phyloP scores from a whole-genome alignment of 148 eudicot genomes.

The Linanthus parryae region DNA sequence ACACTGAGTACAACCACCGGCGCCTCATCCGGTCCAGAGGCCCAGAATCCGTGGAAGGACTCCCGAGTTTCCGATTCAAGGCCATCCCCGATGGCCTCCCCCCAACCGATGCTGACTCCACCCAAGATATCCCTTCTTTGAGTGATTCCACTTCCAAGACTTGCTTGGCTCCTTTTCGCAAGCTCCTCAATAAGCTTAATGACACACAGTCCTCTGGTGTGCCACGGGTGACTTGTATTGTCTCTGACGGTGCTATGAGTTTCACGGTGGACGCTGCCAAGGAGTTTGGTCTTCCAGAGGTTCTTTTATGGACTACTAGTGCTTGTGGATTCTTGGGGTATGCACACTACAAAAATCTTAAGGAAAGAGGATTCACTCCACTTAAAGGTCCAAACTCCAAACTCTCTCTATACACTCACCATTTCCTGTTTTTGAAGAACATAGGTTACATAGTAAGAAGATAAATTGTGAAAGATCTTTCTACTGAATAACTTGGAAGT shows the following conservation, averaged over 20 bases:
- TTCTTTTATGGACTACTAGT: conserved; percentile 2
- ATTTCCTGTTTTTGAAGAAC: no score
- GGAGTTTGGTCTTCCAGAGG: neutral
- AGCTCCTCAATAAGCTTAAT: neutral
- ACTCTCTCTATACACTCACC: no score
- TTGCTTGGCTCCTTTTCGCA: neutral
- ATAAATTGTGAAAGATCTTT: no score
- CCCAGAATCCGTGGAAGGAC: neutral
- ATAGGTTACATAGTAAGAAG: no score
- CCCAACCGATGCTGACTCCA: neutral
- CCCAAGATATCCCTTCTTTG: neutral
- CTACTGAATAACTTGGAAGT: no score
- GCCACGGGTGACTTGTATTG: neutral
- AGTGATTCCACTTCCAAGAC: conserved; percentile 1
- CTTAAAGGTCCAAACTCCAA: no score
- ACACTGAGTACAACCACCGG: neutral
- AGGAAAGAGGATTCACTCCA: neutral
- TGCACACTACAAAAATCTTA: neutral
- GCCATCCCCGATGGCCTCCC: conserved; percentile 5
- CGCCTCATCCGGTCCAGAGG: neutral
- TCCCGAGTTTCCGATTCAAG: neutral
- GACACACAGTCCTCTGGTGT: neutral
- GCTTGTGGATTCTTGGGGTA: neutral
- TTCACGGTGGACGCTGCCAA: neutral
- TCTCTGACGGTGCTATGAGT: neutral